A percentile compares a stretch with the other conserved stretches of the same genome.
Evolutionary conservation across 805 yeast genomes (phyloP).

Genomic region (Candida corydali): DNA sequence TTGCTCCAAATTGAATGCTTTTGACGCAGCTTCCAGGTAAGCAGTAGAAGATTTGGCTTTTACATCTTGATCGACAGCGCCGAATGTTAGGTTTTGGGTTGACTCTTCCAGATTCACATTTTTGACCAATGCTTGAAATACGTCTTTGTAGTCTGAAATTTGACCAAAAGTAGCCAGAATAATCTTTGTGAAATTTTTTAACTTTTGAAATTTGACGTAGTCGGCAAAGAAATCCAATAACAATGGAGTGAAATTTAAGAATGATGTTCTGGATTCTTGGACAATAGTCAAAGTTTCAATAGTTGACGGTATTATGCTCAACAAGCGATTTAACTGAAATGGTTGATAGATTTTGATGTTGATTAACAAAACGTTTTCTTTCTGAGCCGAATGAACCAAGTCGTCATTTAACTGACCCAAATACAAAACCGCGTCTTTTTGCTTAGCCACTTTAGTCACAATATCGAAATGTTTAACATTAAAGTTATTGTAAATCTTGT

Average conservation of each 20-base stretch:
- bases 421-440: constrained; percentile 53
- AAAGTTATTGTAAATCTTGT: constrained; percentile 20
- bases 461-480: constrained; percentile 26
- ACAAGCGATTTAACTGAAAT: constrained; percentile 52
- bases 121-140: constrained; percentile 44
- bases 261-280: constrained; percentile 47
- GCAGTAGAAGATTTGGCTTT: constrained; percentile 25
- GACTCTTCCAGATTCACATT: constrained; percentile 55
- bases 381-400: constrained; percentile 36
- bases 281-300: constrained; percentile 56
- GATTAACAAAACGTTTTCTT: constrained; percentile 44
- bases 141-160: constrained; percentile 35
- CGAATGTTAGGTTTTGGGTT: constrained; percentile 59
- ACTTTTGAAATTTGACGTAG: constrained; percentile 42
- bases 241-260: constrained; percentile 57
- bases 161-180: constrained; percentile 55
- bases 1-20: constrained; percentile 57
- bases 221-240: constrained; percentile 72
- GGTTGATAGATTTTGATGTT: constrained; percentile 71
- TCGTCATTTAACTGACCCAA: constrained; percentile 55
- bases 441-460: constrained; percentile 28
- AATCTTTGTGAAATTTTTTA: constrained; percentile 45
- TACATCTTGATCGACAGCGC: constrained; percentile 33
- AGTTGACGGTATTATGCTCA: constrained; percentile 48
- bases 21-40: constrained; percentile 34